A percentile compares a stretch with the other conserved stretches of the same genome.
phyloP scores from a whole-genome alignment of 2,329 filamentous ascomycete genomes.

The Fusarium incarnatum region DNA sequence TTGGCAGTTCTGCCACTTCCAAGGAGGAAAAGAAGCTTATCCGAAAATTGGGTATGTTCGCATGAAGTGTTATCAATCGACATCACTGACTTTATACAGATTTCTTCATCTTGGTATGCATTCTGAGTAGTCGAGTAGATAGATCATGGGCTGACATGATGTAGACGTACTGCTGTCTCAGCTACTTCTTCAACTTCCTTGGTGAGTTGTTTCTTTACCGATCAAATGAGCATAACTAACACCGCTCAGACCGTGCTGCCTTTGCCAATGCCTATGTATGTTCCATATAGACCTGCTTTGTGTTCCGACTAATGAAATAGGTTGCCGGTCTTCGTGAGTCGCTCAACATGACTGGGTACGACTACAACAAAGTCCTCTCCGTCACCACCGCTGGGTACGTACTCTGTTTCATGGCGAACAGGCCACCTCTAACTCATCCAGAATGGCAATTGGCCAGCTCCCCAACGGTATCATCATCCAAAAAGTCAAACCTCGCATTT shows the following conservation, averaged over 20 bases:
- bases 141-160: accelerated
- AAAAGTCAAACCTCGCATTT: conserved; percentile 68
- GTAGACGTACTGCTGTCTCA: conserved; percentile 51
- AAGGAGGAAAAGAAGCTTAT: conserved; percentile 47
- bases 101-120: conserved; percentile 49
- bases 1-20: conserved; percentile 21
- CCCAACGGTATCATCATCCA: conserved; percentile 69
- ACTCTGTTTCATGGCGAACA: no score
- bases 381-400: conserved; percentile 47
- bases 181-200: conserved; percentile 55
- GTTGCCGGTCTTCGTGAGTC: conserved; percentile 59
- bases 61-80: accelerated
- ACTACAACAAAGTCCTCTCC: conserved; percentile 48
- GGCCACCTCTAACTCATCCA: neutral
- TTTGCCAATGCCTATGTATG: conserved; percentile 56
- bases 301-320: neutral
- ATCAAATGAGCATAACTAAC: neutral
- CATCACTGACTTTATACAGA: conserved; percentile 24
- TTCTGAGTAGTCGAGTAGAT: accelerated
- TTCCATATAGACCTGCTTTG: accelerated
- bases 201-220: conserved; percentile 31
- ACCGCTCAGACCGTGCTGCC: conserved; percentile 33
- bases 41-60: conserved; percentile 44
- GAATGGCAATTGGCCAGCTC: conserved; percentile 64
- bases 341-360: conserved; percentile 56